Evolutionary conservation across 2,329 filamentous ascomycete genomes (phyloP), one percentile per base, ranked within the genome.

Genomic region (Colletotrichum sp.): DNA sequence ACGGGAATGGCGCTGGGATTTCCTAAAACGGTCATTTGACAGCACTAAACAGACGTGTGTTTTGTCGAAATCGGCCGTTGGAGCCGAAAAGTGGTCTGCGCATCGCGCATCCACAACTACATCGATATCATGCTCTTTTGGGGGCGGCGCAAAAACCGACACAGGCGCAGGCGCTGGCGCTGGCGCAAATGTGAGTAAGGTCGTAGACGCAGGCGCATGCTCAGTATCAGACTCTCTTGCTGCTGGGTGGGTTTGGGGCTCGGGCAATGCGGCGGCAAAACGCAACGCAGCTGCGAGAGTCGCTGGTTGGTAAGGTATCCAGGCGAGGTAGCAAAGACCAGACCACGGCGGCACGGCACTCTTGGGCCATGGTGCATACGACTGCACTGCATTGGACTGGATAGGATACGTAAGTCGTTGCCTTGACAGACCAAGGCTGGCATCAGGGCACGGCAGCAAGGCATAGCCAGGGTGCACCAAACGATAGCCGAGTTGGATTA

Each of bases 1-100:
- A 32, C 70, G 73, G 73, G 70, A 75, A 75, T 57, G 73, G 64
- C 70, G 73, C 73, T 34, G 64, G 55, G 44, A 25, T 75, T 72
- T 68, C 73, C 73, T 68, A 72, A 73, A 73, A 68, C 28, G 44
- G 73, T n/a, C 27, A 55, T 22, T 68, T 68, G 57, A 73, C 73
- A 75, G 44, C 69, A 73, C 70, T 68, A 72, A 75, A 59, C 57
- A 64, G 32, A 57, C 19, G 69, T 61, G 68, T 27, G 57, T 64
- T 68, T 72, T 52, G 30, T 63, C 32, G 19, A 64, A 27, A 25
- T 39, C 22, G 57, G 70, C 63, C 69, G 57, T 73, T 44, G 57
- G 30, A 68, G 68, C 68, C 68, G 39, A 64, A 16, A 30, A 13
- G 30, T 64, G 61, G 61, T 16, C 68, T 66, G 48, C 60, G 48